Percentiles rank a stretch among this genome's conserved stretches.
Evolutionary conservation across 2,329 filamentous ascomycete species (phyloP).

Genomic region (Microsporum ferrugineum): DNA sequence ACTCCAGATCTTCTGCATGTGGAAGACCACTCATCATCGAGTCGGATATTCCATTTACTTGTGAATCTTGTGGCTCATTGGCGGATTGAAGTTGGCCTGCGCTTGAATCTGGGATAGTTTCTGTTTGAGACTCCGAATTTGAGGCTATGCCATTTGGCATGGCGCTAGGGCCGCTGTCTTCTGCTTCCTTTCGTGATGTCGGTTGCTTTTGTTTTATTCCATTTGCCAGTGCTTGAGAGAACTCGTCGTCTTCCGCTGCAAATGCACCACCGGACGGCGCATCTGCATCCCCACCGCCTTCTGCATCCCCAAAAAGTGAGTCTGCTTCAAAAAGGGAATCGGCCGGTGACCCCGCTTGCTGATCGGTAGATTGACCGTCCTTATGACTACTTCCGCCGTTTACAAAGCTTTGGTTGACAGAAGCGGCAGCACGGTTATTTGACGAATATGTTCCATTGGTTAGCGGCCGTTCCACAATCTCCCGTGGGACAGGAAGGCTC

Average conservation of each 20-base stretch:
- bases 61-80: constrained; percentile 1
- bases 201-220: constrained; percentile 37
- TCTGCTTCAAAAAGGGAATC: constrained; percentile 79
- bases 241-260: constrained; percentile 75
- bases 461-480: constrained; percentile 45
- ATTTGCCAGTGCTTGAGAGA: constrained; percentile 60
- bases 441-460: constrained; percentile 60
- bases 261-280: constrained; percentile 50
- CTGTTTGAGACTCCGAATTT: constrained; percentile 12
- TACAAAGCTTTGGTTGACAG: constrained; percentile 43
- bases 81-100: background rate
- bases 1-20: constrained; percentile 32
- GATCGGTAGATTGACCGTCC: constrained; percentile 39
- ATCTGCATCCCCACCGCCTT: constrained; percentile 40
- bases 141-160: constrained; percentile 9
- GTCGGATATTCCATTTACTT: constrained; percentile 20
- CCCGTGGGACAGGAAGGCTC: constrained; percentile 61
- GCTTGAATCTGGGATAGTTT: constrained; percentile 1
- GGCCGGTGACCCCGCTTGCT: constrained; percentile 53
- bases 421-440: constrained; percentile 55
- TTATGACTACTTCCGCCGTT: constrained; percentile 28
- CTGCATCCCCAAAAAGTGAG: constrained; percentile 78
- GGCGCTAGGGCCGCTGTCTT: background rate
- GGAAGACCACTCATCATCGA: constrained; percentile 32
- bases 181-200: background rate